phyloP scores from a whole-genome alignment of 345 rosid genomes.

The Euphorbia tirucalli region DNA sequence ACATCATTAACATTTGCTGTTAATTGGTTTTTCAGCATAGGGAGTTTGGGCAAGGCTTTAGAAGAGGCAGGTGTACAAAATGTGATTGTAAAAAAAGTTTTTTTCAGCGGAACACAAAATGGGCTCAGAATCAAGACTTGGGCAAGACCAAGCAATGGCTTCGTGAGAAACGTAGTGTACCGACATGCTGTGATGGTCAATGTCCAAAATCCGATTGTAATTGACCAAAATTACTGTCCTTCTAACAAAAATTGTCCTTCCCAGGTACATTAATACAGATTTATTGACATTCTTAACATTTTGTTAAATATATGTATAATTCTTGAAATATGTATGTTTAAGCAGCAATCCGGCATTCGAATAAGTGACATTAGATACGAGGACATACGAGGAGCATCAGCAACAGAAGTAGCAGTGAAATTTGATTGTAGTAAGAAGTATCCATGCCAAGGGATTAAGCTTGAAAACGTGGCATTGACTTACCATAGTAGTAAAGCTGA shows the following conservation, averaged over 20 bases:
- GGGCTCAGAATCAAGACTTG: slow-evolving; percentile 16
- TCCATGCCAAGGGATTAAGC: slow-evolving; percentile 12
- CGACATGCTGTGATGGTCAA: slow-evolving; percentile 5
- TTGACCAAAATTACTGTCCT: slow-evolving; percentile 21
- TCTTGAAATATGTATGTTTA: neutral
- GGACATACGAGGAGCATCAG: slow-evolving; percentile 20
- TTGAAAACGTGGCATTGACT: slow-evolving; percentile 13
- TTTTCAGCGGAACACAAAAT: slow-evolving; percentile 9
- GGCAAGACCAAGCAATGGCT: slow-evolving; percentile 12
- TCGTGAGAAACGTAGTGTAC: neutral
- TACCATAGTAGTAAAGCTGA: slow-evolving; percentile 14
- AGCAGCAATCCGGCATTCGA: slow-evolving; percentile 13
- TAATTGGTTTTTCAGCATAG: slow-evolving; percentile 1
- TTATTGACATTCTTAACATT: no score
- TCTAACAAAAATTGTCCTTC: slow-evolving; percentile 4
- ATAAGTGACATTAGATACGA: slow-evolving; percentile 8
- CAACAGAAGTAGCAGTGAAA: slow-evolving; percentile 20
- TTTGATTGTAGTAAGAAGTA: slow-evolving; percentile 17
- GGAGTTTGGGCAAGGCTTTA: slow-evolving; percentile 15
- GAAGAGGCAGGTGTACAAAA: slow-evolving; percentile 13
- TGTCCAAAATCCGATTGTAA: slow-evolving; percentile 21
- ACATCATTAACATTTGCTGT: neutral
- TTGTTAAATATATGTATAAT: no score
- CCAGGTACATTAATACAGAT: neutral
- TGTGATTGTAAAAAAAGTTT: slow-evolving; percentile 6